Conservation (phyloP, 805 yeast species). For the Kurtzmaniella fragi region DNA sequence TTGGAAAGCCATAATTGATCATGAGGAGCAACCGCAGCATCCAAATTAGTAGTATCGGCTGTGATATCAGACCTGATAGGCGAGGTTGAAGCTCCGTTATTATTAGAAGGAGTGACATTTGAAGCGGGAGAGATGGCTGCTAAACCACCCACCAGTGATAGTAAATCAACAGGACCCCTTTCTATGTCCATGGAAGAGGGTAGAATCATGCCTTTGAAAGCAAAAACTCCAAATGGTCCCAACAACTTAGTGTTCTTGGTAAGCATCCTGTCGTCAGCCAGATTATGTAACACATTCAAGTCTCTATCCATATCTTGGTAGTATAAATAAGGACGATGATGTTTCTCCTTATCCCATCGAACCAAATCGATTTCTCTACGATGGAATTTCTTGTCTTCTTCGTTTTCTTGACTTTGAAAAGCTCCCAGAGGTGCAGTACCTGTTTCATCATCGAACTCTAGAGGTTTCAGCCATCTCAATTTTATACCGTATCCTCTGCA, state of each 20-base stretch:
- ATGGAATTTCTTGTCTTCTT: constrained; percentile 38
- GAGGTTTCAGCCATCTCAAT: constrained; percentile 68
- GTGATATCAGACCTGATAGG: background rate
- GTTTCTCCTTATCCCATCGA: constrained; percentile 52
- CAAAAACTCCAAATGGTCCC: constrained; percentile 84
- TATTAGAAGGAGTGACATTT: background rate
- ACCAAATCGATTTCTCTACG: constrained; percentile 74
- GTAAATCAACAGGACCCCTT: too few species aligned
- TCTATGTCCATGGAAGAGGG: too few species aligned
- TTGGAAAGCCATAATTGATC: constrained; percentile 68
- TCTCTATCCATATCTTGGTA: constrained; percentile 82
- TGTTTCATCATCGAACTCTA: constrained; percentile 20
- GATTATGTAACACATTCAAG: constrained; percentile 49
- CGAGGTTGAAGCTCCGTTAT: background rate
- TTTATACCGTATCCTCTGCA: constrained; percentile 86
- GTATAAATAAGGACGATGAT: constrained; percentile 47
- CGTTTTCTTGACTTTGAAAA: constrained; percentile 18
- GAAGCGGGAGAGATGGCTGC: background rate
- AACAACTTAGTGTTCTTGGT: constrained; percentile 38
- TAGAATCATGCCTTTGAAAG: too few species aligned
- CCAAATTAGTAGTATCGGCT: constrained; percentile 6
- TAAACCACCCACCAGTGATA: background rate
- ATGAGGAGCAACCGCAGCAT: constrained; percentile 19
- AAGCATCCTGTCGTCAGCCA: constrained; percentile 26
- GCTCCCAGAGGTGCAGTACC: constrained; percentile 27